Conservation (phyloP, 2,329 filamentous ascomycete genomes). For the Thielaviopsis musarum region DNA sequence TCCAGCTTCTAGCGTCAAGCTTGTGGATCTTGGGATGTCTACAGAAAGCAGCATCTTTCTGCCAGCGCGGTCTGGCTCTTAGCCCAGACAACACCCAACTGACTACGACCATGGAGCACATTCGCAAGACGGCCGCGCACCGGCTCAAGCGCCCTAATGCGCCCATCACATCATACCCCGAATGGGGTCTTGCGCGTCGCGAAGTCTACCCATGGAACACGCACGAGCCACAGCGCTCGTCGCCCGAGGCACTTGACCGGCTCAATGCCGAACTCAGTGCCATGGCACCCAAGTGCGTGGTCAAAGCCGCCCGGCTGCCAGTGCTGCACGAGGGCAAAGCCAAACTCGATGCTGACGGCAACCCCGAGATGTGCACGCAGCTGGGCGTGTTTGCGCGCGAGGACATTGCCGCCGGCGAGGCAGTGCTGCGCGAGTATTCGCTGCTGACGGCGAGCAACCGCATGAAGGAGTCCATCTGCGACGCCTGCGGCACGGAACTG, state of each 20-base stretch:
- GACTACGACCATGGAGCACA: conserved; percentile 32
- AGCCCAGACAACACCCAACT: conserved; percentile 41
- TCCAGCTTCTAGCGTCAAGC: conserved; percentile 39
- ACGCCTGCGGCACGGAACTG: conserved; percentile 66
- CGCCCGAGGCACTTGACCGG: conserved; percentile 47
- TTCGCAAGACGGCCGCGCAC: conserved; percentile 34
- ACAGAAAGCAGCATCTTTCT: conserved; percentile 50
- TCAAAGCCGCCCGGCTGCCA: conserved; percentile 60
- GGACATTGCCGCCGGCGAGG: conserved; percentile 60
- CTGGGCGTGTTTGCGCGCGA: conserved; percentile 79
- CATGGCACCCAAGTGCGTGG: conserved; percentile 68
- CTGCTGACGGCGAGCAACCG: conserved; percentile 80
- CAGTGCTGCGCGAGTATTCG: conserved; percentile 66
- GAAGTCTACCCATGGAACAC: conserved; percentile 56
- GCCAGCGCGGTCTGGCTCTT: conserved; percentile 39
- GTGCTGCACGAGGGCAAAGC: conserved; percentile 42
- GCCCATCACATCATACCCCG: conserved; percentile 42
- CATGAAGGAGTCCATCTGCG: conserved; percentile 71
- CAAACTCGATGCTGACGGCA: conserved; percentile 28
- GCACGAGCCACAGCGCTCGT: conserved; percentile 53
- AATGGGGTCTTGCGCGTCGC: conserved; percentile 51
- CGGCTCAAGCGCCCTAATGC: conserved; percentile 30
- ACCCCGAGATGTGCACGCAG: conserved; percentile 49
- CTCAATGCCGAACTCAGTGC: conserved; percentile 53
- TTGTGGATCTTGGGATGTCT: conserved; percentile 50